Evolutionary conservation across 2,329 filamentous ascomycete genomes (phyloP), one percentile per base, ranked within the genome.

Genomic region (Xenoacremonium recifei): DNA sequence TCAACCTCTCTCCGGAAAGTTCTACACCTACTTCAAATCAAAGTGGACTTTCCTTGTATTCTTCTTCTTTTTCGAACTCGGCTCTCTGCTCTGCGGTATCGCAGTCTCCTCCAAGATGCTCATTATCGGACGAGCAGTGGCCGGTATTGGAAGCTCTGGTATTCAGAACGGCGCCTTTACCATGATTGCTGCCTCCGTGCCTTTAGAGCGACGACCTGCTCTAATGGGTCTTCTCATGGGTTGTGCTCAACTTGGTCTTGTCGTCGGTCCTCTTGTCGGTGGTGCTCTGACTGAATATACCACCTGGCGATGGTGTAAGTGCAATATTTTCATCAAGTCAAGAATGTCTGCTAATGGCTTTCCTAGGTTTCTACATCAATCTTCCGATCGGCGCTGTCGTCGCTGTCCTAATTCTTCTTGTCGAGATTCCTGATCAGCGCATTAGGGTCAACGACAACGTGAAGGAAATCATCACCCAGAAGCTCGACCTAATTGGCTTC

Each of bases 1-100:
- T 3, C 74, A 77, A 40, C 75, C 75, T 2, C 62, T 79, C 13
- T 68, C 71, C 0, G 77, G 76, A 2, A 78, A 72, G 51, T 42
- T 80, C 1, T 80, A 77, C 46, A 69, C 55, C 5, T 58, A 58
- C 41, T 58, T 57, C 30, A 58, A 52, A 16, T 45, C 55, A 35
- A 58, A 52, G 49, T 57, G 58, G 56, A 45, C 51, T 3, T 64
- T 62, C 34, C 41, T 62, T 7, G 44, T 38, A 6, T 59, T 60
- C 34, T 51, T 66, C 10, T 49, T 63, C 30, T 18, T 66, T 1
- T 66, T 66, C 23, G 58, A 65, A 19, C 6, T 62, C 11, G 76
- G 76, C 2, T 73, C 67, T 10, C 51, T 76, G 2, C 62, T 79
- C 13, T 78, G 75, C 42, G 76, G 51, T 53, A 18, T 68, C 54